Evolutionary conservation across 2,329 filamentous ascomycete species (phyloP).

Genomic region (Colletotrichum acutatum): DNA sequence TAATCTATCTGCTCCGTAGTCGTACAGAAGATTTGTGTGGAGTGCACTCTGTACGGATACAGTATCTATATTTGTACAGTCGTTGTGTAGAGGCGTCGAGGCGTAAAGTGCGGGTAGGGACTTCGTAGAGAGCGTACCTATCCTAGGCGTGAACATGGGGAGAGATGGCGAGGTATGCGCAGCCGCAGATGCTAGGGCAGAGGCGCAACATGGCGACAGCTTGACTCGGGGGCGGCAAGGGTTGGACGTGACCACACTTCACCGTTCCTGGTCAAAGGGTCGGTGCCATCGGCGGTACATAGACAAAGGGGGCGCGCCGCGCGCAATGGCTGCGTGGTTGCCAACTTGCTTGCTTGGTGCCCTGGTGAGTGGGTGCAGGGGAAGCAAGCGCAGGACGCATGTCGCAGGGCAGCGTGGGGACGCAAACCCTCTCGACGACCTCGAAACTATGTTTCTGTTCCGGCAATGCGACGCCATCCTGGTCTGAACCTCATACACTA

Average conservation of each 20-base stretch:
- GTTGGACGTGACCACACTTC: background rate
- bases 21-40: no score
- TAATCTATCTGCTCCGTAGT: no score
- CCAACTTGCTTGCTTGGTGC: background rate
- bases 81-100: no score
- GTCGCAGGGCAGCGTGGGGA: background rate
- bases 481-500: background rate
- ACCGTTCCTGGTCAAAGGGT: no score
- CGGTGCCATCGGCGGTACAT: no score
- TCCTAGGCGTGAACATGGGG: no score
- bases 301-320: no score
- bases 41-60: background rate
- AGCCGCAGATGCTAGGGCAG: no score
- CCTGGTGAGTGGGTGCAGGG: background rate
- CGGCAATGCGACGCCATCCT: background rate
- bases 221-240: background rate
- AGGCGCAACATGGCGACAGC: no score
- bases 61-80: background rate
- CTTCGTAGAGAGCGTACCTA: no score
- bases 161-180: no score
- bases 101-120: no score
- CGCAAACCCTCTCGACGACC: background rate
- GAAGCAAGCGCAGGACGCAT: background rate
- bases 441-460: constrained; percentile 1
- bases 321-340: background rate